Evolutionary conservation across 495 filamentous ascomycete species (phyloP).

Genomic region (Penicillium waksmanii): DNA sequence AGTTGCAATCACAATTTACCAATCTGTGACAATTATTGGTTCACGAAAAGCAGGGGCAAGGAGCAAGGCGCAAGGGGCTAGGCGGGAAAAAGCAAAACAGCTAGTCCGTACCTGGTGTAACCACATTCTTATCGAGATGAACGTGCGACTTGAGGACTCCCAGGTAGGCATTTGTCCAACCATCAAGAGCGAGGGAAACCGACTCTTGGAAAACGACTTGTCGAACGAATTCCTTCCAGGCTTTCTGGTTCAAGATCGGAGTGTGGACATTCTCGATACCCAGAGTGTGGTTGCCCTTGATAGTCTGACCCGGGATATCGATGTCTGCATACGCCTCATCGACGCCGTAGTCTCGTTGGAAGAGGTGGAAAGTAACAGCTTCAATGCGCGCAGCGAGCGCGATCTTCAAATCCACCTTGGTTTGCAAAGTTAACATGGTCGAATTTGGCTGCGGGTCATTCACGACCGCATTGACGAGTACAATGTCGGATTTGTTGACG

Average conservation of each 20-base stretch:
- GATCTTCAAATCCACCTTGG: conserved; percentile 40
- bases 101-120: conserved; percentile 29
- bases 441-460: conserved; percentile 37
- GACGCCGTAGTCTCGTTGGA: conserved; percentile 28
- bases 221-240: conserved; percentile 37
- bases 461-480: conserved; percentile 36
- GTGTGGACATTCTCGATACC: conserved; percentile 28
- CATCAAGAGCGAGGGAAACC: conserved; percentile 30
- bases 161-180: conserved; percentile 34
- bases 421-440: conserved; percentile 32
- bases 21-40: not conserved
- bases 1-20: not conserved
- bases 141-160: conserved; percentile 38
- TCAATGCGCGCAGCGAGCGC: conserved; percentile 39
- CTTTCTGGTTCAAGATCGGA: conserved; percentile 27
- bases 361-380: conserved; percentile 32
- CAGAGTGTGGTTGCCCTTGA: conserved; percentile 42
- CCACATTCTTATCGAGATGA: conserved; percentile 38
- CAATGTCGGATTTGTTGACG: conserved; percentile 38
- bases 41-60: not conserved
- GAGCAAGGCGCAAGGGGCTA: not conserved
- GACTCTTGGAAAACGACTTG: conserved; percentile 33
- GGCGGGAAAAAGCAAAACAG: not conserved
- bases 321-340: conserved; percentile 34
- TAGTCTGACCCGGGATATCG: conserved; percentile 27